Evolutionary conservation across 1,139 yeast species (phyloP).

Genomic region (Candida buenavistaensis): DNA sequence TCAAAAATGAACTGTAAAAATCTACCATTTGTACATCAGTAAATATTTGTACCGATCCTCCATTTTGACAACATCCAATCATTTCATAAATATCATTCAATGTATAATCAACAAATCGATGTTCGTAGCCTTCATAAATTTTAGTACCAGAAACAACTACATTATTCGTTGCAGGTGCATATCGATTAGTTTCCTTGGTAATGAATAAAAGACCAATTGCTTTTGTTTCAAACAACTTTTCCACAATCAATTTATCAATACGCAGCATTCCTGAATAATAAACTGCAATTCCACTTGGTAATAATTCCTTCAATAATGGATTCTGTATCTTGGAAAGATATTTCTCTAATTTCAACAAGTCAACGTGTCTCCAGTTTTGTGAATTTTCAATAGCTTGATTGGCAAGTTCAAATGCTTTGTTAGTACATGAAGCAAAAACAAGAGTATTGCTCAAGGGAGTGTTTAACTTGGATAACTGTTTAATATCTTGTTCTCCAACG

Average conservation of each 20-base stretch:
- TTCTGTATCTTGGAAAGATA: conserved; percentile 51
- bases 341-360: conserved; percentile 27
- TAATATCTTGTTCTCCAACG: conserved; percentile 4
- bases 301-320: conserved; percentile 37
- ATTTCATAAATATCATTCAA: conserved; percentile 68
- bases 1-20: conserved; percentile 71
- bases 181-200: conserved; percentile 54
- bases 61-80: conserved; percentile 58
- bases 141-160: conserved; percentile 75
- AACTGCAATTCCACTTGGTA: conserved; percentile 69
- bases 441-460: conserved; percentile 23
- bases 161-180: conserved; percentile 51
- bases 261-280: conserved; percentile 60
- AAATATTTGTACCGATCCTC: conserved; percentile 48
- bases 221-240: conserved; percentile 49
- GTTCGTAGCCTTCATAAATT: conserved; percentile 71
- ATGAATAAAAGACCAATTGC: conserved; percentile 56
- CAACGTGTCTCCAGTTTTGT: conserved; percentile 18
- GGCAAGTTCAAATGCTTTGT: conserved; percentile 54
- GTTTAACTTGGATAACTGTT: conserved; percentile 6
- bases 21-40: conserved; percentile 57
- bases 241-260: conserved; percentile 55
- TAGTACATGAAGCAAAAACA: conserved; percentile 59
- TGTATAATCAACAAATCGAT: conserved; percentile 67
- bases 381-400: conserved; percentile 9